Evolutionary conservation across 2,329 filamentous ascomycete genomes (phyloP).

Genomic region (Leptographium lundbergii): DNA sequence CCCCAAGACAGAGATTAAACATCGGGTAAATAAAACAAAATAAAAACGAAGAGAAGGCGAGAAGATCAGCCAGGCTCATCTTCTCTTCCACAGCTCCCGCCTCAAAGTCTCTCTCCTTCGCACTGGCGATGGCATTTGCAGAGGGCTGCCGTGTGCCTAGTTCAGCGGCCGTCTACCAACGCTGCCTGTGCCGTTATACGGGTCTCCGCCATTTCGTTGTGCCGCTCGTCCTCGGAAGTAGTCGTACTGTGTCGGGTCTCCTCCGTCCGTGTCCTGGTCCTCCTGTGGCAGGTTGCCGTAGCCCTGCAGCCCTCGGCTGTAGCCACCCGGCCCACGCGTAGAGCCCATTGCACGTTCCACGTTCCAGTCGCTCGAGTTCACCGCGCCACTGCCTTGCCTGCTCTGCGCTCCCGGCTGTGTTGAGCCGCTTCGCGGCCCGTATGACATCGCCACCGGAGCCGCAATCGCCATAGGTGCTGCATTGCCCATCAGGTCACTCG

Average conservation of each 20-base stretch:
- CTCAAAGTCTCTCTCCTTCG: slow-evolving; percentile 5
- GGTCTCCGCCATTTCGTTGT: slow-evolving; percentile 8
- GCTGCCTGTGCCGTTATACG: slow-evolving; percentile 3
- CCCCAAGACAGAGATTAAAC: neutral
- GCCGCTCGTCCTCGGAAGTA: slow-evolving; percentile 35
- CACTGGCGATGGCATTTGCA: neutral
- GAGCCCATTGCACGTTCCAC: slow-evolving; percentile 13
- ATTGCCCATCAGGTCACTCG: slow-evolving; percentile 36
- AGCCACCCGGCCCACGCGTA: slow-evolving; percentile 35
- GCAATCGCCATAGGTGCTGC: slow-evolving; percentile 39
- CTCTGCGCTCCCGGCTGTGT: neutral
- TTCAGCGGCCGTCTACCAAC: slow-evolving; percentile 5
- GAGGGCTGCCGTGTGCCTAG: slow-evolving; percentile 8
- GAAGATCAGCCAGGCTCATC: neutral
- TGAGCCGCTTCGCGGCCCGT: neutral
- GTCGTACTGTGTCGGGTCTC: slow-evolving; percentile 40
- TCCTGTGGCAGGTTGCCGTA: slow-evolving; percentile 47
- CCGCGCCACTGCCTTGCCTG: neutral
- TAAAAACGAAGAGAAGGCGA: neutral
- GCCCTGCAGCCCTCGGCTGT: slow-evolving; percentile 45
- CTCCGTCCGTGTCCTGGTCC: slow-evolving; percentile 25
- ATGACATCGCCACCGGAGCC: neutral
- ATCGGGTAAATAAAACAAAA: neutral
- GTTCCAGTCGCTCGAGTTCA: slow-evolving; percentile 11
- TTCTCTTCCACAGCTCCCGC: slow-evolving; percentile 2